Evolutionary conservation across 2,329 filamentous ascomycete species (phyloP).

Genomic region (Periconia digitata): DNA sequence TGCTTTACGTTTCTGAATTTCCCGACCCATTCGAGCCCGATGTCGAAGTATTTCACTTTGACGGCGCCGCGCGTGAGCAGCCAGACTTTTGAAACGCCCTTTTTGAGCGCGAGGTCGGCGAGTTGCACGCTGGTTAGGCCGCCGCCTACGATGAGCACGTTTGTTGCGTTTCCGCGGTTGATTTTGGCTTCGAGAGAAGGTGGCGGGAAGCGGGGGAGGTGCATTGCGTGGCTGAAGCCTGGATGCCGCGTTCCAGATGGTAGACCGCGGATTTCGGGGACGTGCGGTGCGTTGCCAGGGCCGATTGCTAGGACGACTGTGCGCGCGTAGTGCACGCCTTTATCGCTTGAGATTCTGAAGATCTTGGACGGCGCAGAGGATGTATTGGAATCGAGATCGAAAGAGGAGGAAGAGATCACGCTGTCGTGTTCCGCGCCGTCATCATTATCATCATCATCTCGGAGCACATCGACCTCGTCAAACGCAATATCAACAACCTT

Average conservation of each 20-base stretch:
- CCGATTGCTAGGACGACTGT: conserved; percentile 72
- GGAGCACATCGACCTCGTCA: conserved; percentile 45
- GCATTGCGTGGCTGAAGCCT: conserved; percentile 65
- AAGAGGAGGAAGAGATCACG: conserved; percentile 18
- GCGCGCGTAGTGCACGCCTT: conserved; percentile 58
- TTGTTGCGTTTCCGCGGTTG: conserved; percentile 49
- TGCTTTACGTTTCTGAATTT: conserved; percentile 80
- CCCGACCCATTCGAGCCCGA: conserved; percentile 76
- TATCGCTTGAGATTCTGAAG: conserved; percentile 65
- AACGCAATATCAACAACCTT: conserved; percentile 64
- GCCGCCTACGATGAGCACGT: conserved; percentile 72
- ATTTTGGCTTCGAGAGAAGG: conserved; percentile 57
- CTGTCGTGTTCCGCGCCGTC: conserved; percentile 19
- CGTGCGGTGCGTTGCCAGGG: conserved; percentile 57
- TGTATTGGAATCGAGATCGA: conserved; percentile 22
- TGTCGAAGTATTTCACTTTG: conserved; percentile 75
- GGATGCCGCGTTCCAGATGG: conserved; percentile 40
- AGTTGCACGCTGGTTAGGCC: conserved; percentile 77
- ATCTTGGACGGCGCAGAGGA: conserved; percentile 58
- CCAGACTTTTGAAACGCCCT: conserved; percentile 68
- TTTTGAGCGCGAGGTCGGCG: conserved; percentile 64
- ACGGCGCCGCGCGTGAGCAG: conserved; percentile 65
- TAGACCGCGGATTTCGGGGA: conserved; percentile 52
- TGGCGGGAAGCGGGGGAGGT: conserved; percentile 62
- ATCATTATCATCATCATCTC: too few species aligned